A percentile compares a stretch with the other conserved stretches of the same genome.
These are phyloP conservation scores for Cardamine chenopodiifolia DNA, from an alignment of 345 rosid genomes.

Conservation along the genomic window DNA sequence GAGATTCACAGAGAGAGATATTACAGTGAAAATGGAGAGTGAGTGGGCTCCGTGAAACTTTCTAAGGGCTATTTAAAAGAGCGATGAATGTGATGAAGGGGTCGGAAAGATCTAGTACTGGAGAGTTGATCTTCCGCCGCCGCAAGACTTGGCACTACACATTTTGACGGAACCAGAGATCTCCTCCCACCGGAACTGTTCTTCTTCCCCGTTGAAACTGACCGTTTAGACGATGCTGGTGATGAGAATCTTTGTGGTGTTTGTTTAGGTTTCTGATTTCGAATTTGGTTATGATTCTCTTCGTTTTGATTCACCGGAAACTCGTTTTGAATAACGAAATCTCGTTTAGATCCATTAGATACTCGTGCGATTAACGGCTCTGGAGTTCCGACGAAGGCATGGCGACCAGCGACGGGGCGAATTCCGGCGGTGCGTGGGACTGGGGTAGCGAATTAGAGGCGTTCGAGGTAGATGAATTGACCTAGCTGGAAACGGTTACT, in stretches of 20 bases:
- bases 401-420: slow-evolving; percentile 93
- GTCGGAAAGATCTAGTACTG: no score
- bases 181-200: slow-evolving; percentile 56
- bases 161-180: slow-evolving; percentile 90
- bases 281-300: no score
- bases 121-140: no score
- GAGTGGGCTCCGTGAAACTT: no score
- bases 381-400: slow-evolving; percentile 78
- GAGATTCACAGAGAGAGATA: no score
- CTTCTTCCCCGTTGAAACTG: slow-evolving; percentile 58
- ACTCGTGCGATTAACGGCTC: slow-evolving; percentile 81
- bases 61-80: no score
- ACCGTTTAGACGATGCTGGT: slow-evolving; percentile 69
- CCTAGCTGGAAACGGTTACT: slow-evolving; percentile 96
- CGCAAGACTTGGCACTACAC: slow-evolving; percentile 81
- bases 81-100: no score
- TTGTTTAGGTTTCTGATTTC: slow-evolving; percentile 43
- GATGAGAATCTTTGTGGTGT: slow-evolving; percentile 76
- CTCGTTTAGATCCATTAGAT: slow-evolving; percentile 67
- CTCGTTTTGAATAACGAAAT: slow-evolving; percentile 87
- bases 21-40: no score
- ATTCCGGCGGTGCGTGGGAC: slow-evolving; percentile 77
- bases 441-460: slow-evolving; percentile 75
- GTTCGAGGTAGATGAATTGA: slow-evolving; percentile 85
- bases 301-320: slow-evolving; percentile 49